phyloP scores from a whole-genome alignment of 148 eudicot genomes.

The Persicaria tinctoria region DNA sequence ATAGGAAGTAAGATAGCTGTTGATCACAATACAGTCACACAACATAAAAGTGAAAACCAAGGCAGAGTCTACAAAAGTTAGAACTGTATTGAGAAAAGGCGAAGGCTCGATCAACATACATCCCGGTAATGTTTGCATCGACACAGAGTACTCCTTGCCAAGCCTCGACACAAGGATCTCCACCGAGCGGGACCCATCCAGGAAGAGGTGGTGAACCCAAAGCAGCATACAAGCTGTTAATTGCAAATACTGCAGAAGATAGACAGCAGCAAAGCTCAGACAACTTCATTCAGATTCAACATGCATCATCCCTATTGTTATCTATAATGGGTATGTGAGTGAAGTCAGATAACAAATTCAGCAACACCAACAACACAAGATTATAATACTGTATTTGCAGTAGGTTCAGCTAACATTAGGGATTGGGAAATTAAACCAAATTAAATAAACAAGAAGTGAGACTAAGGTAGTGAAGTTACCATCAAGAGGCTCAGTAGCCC shows the following conservation, averaged over 20 bases:
- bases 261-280: not conserved
- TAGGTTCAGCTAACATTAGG: not conserved
- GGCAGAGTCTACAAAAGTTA: not conserved
- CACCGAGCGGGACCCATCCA: slow-evolving; percentile 76
- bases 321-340: not conserved
- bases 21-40: not conserved
- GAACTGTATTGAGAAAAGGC: not conserved
- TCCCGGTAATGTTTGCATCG: slow-evolving; percentile 63
- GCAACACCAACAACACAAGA: not conserved
- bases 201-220: slow-evolving; percentile 66
- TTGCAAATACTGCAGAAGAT: slow-evolving; percentile 54
- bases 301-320: not conserved
- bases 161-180: slow-evolving; percentile 78
- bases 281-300: not conserved
- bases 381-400: not conserved
- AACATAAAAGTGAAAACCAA: not conserved
- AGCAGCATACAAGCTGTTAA: slow-evolving; percentile 69
- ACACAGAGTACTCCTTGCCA: slow-evolving; percentile 98
- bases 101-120: slow-evolving; percentile 33
- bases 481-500: slow-evolving; percentile 62
- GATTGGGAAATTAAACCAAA: not conserved
- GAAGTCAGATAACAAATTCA: not conserved
- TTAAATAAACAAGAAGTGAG: slow-evolving; percentile 2
- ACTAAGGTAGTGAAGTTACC: slow-evolving; percentile 31
- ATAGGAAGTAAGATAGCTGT: not conserved